A percentile compares a stretch with the other conserved stretches of the same genome.
These are phyloP conservation scores for Dendrobium chrysotoxum DNA, from an alignment of 106 monocot species.

Conservation along the genomic window DNA sequence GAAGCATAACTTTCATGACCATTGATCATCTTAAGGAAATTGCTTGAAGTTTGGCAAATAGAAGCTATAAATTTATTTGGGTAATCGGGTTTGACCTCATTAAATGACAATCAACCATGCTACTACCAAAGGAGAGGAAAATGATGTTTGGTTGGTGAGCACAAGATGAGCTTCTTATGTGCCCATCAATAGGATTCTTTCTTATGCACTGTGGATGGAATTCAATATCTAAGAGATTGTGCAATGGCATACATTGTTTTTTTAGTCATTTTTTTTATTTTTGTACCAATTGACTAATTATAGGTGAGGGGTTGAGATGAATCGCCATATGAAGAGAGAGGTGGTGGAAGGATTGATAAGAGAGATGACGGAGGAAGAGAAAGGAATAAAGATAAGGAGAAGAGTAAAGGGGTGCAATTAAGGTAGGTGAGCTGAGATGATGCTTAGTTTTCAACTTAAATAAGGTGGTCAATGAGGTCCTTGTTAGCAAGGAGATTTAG, in stretches of 20 bases:
- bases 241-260: conserved; percentile 9
- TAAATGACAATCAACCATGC: too few species aligned
- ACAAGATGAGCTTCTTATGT: conserved; percentile 1
- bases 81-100: too few species aligned
- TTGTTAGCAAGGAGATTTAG: too few species aligned
- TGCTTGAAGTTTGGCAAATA: too few species aligned
- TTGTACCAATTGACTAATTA: conserved; percentile 9
- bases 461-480: too few species aligned
- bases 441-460: too few species aligned
- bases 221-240: conserved; percentile 38
- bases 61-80: too few species aligned
- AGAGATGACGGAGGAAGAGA: conserved; percentile 5
- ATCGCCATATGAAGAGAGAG: neutral
- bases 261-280: conserved; percentile 14
- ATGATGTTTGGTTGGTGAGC: conserved; percentile 2
- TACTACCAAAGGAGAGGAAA: too few species aligned
- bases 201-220: conserved; percentile 46
- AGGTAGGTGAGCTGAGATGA: too few species aligned
- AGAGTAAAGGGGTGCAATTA: too few species aligned
- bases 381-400: neutral
- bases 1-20: too few species aligned
- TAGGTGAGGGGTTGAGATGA: conserved; percentile 11
- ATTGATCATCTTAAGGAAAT: too few species aligned
- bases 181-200: conserved; percentile 17
- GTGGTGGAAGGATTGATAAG: conserved; percentile 4